A percentile compares a stretch with the other conserved stretches of the same genome.
phyloP scores from a whole-genome alignment of 768 basidiomycete genomes.

The Amanita rubescens region DNA sequence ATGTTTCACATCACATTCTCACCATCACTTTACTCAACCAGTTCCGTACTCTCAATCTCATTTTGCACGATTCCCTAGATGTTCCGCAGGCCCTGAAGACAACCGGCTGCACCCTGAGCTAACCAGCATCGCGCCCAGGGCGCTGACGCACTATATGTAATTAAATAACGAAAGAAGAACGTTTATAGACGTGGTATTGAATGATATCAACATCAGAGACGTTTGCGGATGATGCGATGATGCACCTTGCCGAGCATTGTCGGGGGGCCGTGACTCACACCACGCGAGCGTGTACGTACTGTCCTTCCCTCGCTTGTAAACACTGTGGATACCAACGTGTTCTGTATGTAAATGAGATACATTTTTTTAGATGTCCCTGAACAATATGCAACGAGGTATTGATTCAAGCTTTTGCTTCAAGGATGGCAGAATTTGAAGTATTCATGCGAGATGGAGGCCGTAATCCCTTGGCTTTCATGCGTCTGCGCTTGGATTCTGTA shows the following conservation, averaged over 20 bases:
- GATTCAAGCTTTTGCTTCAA: constrained; percentile 20
- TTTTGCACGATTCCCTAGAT: not conserved
- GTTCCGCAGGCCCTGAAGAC: constrained; percentile 29
- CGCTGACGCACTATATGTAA: too few species aligned
- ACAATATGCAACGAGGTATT: not conserved
- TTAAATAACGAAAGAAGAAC: constrained; percentile 17
- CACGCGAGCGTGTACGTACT: not conserved
- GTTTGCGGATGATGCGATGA: not conserved
- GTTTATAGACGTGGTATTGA: constrained; percentile 28
- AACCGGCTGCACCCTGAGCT: constrained; percentile 16
- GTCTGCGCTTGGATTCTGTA: constrained; percentile 65
- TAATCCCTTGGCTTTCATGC: constrained; percentile 70
- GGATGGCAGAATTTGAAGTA: constrained; percentile 12
- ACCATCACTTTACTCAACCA: not conserved
- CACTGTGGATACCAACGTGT: not conserved
- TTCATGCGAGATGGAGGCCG: constrained; percentile 52
- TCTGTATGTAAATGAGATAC: not conserved
- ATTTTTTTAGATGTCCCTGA: not conserved
- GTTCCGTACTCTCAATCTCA: not conserved
- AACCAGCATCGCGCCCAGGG: too few species aligned
- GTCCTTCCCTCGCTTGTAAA: not conserved
- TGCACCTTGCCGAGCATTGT: constrained; percentile 11
- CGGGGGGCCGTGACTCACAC: not conserved
- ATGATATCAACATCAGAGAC: constrained; percentile 14
- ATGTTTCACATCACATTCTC: not conserved